Base-by-base conservation (phyloP, 495 filamentous ascomycete species). In the Penicillium subrubescens region DNA sequence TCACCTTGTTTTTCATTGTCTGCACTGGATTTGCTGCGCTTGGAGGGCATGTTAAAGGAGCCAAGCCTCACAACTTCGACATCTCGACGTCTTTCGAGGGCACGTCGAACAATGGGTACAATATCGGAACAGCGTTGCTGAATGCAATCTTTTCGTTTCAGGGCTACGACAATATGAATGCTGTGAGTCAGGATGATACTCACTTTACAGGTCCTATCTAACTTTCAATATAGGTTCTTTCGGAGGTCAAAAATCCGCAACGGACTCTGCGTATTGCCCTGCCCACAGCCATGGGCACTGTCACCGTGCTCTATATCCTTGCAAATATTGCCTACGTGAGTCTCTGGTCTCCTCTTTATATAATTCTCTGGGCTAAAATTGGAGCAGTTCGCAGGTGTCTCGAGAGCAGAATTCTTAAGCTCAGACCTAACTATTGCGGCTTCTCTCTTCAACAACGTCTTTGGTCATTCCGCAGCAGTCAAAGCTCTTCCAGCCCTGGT, bases 201-300 rank as follows among this genome's bases (percentile, higher is more conserved):
- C 8, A 6, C 8, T 21, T 52, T 52, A 21, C n/a, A 19, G 21
- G 51, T n/a, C 29, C 17, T 56, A 34, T 56, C 48, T 54, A 12
- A 51, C 14, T 19, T 19, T 17, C 12, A 14, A 87, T 19, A 8
- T n/a, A 91, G 65, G 88, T 91, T 15, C 73, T 92, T 55, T 90
- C 90, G 57, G 89, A 92, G 71, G 88, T 91, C 31, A 86, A 86
- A 50, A 79, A 90, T 63, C 89, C 89, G 0, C 81, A 90, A 5
- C 77, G 83, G 21, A 91, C 89, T 0, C 77, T 92, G 14, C 86
- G 82, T 33, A 85, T 86, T 5, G 88, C 87, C 21, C 81, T 83
- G 0, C 79, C 87, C 3, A 77, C 82, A 0, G 87, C 87, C 8
- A 80, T 92, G 31, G 61, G 82, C 5, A 85, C 85, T 4, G 80